These are phyloP conservation scores for Helianthus tuberosus DNA, from an alignment of 129 eudicot genomes.

Conservation along the genomic window DNA sequence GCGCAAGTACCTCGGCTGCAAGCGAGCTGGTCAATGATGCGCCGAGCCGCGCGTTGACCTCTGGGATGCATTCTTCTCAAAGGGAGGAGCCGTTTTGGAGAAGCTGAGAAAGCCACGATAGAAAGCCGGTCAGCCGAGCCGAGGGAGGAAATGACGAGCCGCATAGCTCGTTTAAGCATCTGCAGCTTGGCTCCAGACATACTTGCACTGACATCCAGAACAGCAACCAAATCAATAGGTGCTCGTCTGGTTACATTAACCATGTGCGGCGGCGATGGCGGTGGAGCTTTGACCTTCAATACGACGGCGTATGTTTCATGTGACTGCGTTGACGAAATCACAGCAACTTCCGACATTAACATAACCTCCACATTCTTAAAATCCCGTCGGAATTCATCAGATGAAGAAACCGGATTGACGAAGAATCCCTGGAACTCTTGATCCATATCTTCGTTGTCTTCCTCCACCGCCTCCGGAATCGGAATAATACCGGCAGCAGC, in stretches of 20 bases:
- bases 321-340: conserved; percentile 43
- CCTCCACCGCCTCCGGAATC: conserved; percentile 53
- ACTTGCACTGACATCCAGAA: conserved; percentile 80
- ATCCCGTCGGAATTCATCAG: conserved; percentile 21
- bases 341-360: conserved; percentile 65
- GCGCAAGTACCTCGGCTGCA: conserved; percentile 63
- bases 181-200: conserved; percentile 77
- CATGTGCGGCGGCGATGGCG: conserved; percentile 38
- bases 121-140: conserved; percentile 89
- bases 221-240: conserved; percentile 87
- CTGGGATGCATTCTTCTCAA: conserved; percentile 63
- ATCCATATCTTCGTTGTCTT: conserved; percentile 41
- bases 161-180: conserved; percentile 91
- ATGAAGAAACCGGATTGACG: conserved; percentile 46
- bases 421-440: conserved; percentile 86
- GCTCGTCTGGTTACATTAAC: conserved; percentile 54
- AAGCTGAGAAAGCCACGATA: conserved; percentile 65
- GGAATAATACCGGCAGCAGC: conserved; percentile 36
- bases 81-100: conserved; percentile 61
- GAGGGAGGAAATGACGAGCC: conserved; percentile 80
- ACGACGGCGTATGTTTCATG: conserved; percentile 66
- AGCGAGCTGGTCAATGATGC: conserved; percentile 64
- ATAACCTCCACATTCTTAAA: conserved; percentile 54
- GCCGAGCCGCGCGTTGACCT: conserved; percentile 85
- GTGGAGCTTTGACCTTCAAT: conserved; percentile 79